Evolutionary conservation across 495 filamentous ascomycete species (phyloP).

Genomic region (Ascodesmis nigricans): DNA sequence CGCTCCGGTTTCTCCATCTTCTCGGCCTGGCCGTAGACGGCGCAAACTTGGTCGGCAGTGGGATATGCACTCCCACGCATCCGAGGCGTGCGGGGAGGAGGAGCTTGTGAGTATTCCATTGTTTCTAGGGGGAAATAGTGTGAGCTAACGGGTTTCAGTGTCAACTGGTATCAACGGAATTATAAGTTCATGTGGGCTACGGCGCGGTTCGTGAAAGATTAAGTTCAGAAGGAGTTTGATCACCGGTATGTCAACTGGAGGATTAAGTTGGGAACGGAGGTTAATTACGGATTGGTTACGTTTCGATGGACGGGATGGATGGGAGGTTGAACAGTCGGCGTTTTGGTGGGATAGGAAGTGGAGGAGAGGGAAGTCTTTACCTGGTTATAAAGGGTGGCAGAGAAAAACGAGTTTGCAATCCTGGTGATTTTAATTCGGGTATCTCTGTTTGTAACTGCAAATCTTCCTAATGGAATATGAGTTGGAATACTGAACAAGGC

Average conservation of each 20-base stretch:
- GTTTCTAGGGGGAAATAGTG: not conserved
- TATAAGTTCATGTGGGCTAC: slow-evolving; percentile 77
- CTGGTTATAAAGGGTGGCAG: not conserved
- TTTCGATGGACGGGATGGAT: not conserved
- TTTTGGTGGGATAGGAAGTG: slow-evolving; percentile 62
- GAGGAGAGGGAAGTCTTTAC: slow-evolving; percentile 37
- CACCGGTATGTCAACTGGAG: too few relatives aligned
- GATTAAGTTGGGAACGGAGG: slow-evolving; percentile 1
- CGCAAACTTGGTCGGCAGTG: slow-evolving; percentile 64
- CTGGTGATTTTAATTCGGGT: not conserved
- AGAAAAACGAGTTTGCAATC: slow-evolving; percentile 3
- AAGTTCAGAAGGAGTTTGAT: slow-evolving; percentile 22
- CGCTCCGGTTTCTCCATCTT: slow-evolving; percentile 28
- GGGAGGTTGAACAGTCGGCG: slow-evolving; percentile 46
- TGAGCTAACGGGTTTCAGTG: slow-evolving; percentile 29
- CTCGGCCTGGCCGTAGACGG: slow-evolving; percentile 57
- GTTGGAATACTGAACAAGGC: too few relatives aligned
- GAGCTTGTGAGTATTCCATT: slow-evolving; percentile 48
- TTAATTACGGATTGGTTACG: slow-evolving; percentile 26
- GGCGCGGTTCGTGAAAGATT: slow-evolving; percentile 52
- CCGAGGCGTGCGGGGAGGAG: slow-evolving; percentile 47
- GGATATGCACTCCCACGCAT: slow-evolving; percentile 72
- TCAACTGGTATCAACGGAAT: slow-evolving; percentile 96
- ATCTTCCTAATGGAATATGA: too few relatives aligned
- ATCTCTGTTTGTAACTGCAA: too few relatives aligned